phyloP scores from a whole-genome alignment of 352 stramenopile genomes.

The Globisporangium paddicum region DNA sequence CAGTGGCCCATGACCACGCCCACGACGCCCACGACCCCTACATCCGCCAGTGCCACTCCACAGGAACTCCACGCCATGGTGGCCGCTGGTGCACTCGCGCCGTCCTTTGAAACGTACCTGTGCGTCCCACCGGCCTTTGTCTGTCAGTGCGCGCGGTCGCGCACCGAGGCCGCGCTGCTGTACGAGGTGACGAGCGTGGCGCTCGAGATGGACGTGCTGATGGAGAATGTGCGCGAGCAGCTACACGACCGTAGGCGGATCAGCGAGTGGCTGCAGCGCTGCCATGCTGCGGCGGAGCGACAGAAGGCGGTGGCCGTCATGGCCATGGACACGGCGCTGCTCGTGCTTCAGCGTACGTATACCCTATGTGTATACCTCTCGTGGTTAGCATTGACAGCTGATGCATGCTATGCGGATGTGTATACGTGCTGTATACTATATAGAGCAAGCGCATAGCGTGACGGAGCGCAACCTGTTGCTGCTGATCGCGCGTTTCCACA shows the following conservation, averaged over 20 bases:
- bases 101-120: conserved; percentile 16
- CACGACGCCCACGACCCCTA: conserved; percentile 8
- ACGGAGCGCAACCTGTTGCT: conserved; percentile 13
- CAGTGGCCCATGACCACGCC: background rate
- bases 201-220: conserved; percentile 33
- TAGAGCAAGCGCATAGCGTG: conserved; percentile 10
- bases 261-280: background rate
- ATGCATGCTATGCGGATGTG: background rate
- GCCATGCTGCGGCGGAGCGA: background rate
- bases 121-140: conserved; percentile 20
- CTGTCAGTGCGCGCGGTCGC: conserved; percentile 12
- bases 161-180: conserved; percentile 19
- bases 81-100: background rate
- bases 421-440: background rate
- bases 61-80: conserved; percentile 12
- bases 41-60: conserved; percentile 16
- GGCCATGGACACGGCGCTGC: conserved; percentile 19
- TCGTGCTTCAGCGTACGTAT: conserved; percentile 27
- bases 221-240: conserved; percentile 25
- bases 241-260: conserved; percentile 27
- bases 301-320: background rate
- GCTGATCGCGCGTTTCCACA: conserved; percentile 16
- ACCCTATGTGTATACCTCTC: background rate
- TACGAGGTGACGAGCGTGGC: conserved; percentile 23
- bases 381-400: background rate